Evolutionary conservation across 495 filamentous ascomycete species (phyloP), one percentile per base, ranked within the genome.

Genomic region (Eremomyces bilateralis): DNA sequence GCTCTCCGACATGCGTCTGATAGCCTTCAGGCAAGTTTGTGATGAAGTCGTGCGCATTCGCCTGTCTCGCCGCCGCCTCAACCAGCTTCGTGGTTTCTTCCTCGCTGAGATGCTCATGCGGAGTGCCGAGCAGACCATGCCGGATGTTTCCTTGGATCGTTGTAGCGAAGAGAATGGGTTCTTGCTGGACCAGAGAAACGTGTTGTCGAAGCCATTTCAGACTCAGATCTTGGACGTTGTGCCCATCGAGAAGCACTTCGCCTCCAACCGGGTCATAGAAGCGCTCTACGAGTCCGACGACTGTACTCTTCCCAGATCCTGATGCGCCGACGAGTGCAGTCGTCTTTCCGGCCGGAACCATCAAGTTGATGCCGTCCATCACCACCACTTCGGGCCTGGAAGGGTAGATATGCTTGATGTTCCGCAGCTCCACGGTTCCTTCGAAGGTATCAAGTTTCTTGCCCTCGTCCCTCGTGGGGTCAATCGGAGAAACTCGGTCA

Each of bases 11-110:
- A 42, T 90, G 79, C 0, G 88, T 95, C 45, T 93, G 71, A 47
- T 93, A 94, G 1, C 76, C 74, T 50, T 94, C 77, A 0, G 88
- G 85, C 3, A 95, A 59, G n/a, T 59, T 56, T 11, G 54, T 67
- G 45, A 97, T 72, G 49, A 95, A 95, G 36, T 85, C 82, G 44
- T 93, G 83, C 2, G 84, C 85, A 47, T 93, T 94, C 21, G 88
- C 74, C 69, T 78, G 90, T 46, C 71, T 75, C 12, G 84, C 79
- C 18, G 88, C 85, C 19, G 83, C 68, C 34, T 72, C 61, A 18
- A 94, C 69, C 10, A 79, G 62, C 21, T 80, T 69, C 32, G 51
- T 59, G 38, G 79, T 65, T 43, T 68, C 63, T 19, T 82, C 79
- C 21, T 65, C 60, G 6, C 60, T 47, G 18, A 70, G 66, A 30